Evolutionary conservation across 805 yeast species (phyloP), one percentile per base, ranked within the genome.

Genomic region (Cyberlindnera petersonii): DNA sequence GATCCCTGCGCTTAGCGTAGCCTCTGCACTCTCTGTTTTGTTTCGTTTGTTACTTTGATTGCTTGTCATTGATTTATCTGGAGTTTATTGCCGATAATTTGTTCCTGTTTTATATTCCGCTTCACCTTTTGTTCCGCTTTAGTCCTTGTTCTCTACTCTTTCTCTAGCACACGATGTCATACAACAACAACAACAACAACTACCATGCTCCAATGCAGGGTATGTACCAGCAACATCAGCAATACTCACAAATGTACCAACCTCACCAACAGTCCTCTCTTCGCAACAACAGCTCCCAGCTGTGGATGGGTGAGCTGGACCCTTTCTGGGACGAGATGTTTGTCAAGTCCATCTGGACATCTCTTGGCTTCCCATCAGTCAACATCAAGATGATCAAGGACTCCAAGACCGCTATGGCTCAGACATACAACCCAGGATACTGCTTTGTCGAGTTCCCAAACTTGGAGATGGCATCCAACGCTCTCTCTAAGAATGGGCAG

Each of bases 261-360:
- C 31, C n/a, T 21, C 44, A 29, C 15, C 43, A 39, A 20, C 35
- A 43, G 35, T 29, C 43, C 28, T 9, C 46, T 22, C 34, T 46
- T 10, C 50, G 35, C 30, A 44, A 38, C 49, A 41, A 23, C 43
- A 24, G 55, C 41, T 38, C 60, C 20, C 69, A 65, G 39, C 55
- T 84, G 35, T 84, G 89, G 83, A 89, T 88, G 95, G 97, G 96
- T 17, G 96, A 86, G 52, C 64, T 88, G 31, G 96, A 87, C 50
- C 85, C 85, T 9, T 68, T 74, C 58, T 85, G 95, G 88, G 86
- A 83, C 44, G 96, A 88, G 56, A 59, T 65, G 27, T 65, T 74
- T 10, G 72, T 89, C 37, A 69, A 69, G 34, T 74, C 75, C 42
- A 73, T 88, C 32, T 88, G 96, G 96, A 58, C 71, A 4, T 53